Evolutionary conservation across 495 filamentous ascomycete genomes (phyloP).

Genomic region (Letharia lupina): DNA sequence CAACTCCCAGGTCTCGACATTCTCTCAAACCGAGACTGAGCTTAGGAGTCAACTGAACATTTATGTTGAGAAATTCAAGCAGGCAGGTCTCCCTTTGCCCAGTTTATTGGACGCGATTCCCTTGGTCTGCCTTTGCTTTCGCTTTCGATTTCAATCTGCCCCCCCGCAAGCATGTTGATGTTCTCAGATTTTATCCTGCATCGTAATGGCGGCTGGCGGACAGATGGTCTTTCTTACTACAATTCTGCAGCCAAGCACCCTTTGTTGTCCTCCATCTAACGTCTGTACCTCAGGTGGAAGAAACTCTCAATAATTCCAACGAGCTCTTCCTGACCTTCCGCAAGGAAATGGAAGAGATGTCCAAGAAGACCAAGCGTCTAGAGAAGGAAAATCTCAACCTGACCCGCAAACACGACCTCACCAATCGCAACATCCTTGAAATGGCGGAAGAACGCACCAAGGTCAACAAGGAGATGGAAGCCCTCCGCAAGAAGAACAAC

Average conservation of each 20-base stretch:
- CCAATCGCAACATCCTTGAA: slow-evolving; percentile 89
- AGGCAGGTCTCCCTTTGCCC: slow-evolving; percentile 41
- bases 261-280: slow-evolving; percentile 13
- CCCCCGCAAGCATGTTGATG: not conserved
- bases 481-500: slow-evolving; percentile 77
- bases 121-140: not conserved
- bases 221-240: not conserved
- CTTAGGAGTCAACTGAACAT: slow-evolving; percentile 92
- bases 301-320: slow-evolving; percentile 97
- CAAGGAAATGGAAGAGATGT: slow-evolving; percentile 99
- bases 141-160: not conserved
- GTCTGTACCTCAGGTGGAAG: slow-evolving; percentile 67
- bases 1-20: slow-evolving; percentile 86
- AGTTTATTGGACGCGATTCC: not conserved
- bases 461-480: slow-evolving; percentile 69
- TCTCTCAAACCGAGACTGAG: slow-evolving; percentile 91
- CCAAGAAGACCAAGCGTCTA: slow-evolving; percentile 94
- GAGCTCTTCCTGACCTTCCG: slow-evolving; percentile 96
- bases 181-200: not conserved
- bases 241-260: not conserved
- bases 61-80: slow-evolving; percentile 99
- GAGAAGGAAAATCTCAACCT: slow-evolving; percentile 93
- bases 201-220: not conserved
- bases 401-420: slow-evolving; percentile 86
- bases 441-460: slow-evolving; percentile 95